Percentiles rank a stretch among this genome's conserved stretches.
phyloP scores from a whole-genome alignment of 2,329 filamentous ascomycete genomes.

The Metarhizium brunneum region DNA sequence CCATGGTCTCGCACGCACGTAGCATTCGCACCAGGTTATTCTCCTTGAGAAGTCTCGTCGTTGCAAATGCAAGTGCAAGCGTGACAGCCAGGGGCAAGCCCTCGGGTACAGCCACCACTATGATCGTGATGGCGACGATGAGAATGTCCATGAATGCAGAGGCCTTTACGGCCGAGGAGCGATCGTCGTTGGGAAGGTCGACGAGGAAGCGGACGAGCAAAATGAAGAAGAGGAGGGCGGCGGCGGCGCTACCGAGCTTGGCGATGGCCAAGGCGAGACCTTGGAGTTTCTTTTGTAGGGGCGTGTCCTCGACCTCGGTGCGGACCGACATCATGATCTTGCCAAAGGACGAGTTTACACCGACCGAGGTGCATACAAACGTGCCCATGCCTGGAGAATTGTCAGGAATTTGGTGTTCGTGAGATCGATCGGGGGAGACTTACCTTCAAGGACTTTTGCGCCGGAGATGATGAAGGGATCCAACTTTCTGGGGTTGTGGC shows the following conservation, averaged over 20 bases:
- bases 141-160: conserved; percentile 53
- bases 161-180: conserved; percentile 44
- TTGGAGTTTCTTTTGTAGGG: conserved; percentile 44
- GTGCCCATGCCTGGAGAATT: conserved; percentile 33
- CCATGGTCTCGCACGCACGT: conserved; percentile 64
- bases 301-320: conserved; percentile 41
- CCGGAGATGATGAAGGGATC: conserved; percentile 59
- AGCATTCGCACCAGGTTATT: conserved; percentile 61
- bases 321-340: conserved; percentile 47
- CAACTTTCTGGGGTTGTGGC: conserved; percentile 35
- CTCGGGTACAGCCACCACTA: conserved; percentile 60
- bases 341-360: conserved; percentile 43
- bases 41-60: conserved; percentile 59
- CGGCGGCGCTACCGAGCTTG: conserved; percentile 51
- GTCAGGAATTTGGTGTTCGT: neutral
- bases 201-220: conserved; percentile 70
- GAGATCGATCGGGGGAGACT: neutral
- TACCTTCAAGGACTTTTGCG: conserved; percentile 42
- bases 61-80: conserved; percentile 58
- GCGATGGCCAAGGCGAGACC: conserved; percentile 23
- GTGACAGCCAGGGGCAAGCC: conserved; percentile 59
- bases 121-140: conserved; percentile 56
- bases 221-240: conserved; percentile 64
- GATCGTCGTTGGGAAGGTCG: conserved; percentile 41
- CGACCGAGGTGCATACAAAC: conserved; percentile 46